These are phyloP conservation scores for Plectosphaerella plurivora DNA, from an alignment of 2,329 filamentous ascomycete species.

Conservation along the genomic window DNA sequence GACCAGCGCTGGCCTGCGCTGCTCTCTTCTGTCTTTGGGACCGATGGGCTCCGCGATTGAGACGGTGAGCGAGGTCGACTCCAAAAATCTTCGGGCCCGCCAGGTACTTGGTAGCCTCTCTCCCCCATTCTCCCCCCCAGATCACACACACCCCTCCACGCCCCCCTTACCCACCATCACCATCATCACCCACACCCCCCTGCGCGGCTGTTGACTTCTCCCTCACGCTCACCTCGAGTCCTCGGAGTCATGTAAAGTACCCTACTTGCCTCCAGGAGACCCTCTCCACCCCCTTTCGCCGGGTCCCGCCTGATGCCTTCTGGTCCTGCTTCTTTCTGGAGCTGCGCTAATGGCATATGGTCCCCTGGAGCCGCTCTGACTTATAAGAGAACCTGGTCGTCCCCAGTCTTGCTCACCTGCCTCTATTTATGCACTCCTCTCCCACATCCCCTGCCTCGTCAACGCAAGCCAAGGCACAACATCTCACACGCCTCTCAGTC, in stretches of 20 bases:
- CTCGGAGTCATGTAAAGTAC: not conserved
- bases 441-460: not conserved
- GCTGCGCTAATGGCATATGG: not conserved
- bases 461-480: not conserved
- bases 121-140: too few relatives aligned
- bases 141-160: too few relatives aligned
- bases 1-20: too few relatives aligned
- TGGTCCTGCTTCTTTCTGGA: not conserved
- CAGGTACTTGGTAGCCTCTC: too few relatives aligned
- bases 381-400: conserved; percentile 2
- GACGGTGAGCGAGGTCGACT: too few relatives aligned
- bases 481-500: not conserved
- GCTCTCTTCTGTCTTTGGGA: too few relatives aligned
- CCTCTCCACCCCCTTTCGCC: not conserved
- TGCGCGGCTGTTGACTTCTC: too few relatives aligned
- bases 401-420: not conserved
- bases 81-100: too few relatives aligned
- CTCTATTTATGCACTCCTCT: not conserved
- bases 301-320: not conserved
- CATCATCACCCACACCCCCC: too few relatives aligned
- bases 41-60: too few relatives aligned
- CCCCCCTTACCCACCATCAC: too few relatives aligned
- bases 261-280: not conserved
- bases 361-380: not conserved
- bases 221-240: too few relatives aligned